Evolutionary conservation across 352 stramenopile genomes (phyloP).

Genomic region (Pythium angustatum): DNA sequence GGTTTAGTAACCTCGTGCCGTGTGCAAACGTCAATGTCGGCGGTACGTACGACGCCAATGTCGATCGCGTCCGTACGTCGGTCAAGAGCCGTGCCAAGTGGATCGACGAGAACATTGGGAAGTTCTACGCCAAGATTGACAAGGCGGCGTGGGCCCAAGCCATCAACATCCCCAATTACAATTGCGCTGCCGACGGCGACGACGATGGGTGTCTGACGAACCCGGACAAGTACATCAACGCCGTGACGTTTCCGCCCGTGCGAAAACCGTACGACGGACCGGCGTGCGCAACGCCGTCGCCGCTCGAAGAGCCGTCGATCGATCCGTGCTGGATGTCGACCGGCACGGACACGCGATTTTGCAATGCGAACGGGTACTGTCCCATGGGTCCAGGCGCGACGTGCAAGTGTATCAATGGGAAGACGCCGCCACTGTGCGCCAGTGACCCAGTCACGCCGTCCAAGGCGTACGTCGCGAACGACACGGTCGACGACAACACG

Average conservation of each 20-base stretch:
- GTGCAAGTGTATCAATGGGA: slow-evolving; percentile 50
- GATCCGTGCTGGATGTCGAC: slow-evolving; percentile 81
- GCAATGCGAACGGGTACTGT: slow-evolving; percentile 69
- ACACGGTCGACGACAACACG: neutral
- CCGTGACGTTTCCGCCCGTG: slow-evolving; percentile 51
- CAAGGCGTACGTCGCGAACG: neutral
- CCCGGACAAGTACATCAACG: slow-evolving; percentile 64
- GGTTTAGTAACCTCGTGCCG: slow-evolving; percentile 46
- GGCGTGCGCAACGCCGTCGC: slow-evolving; percentile 26
- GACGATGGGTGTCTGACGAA: slow-evolving; percentile 60
- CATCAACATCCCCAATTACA: slow-evolving; percentile 58
- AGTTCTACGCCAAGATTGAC: slow-evolving; percentile 63
- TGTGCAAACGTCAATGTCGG: slow-evolving; percentile 55
- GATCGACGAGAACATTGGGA: slow-evolving; percentile 70
- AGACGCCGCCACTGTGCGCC: slow-evolving; percentile 19
- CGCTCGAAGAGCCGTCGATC: slow-evolving; percentile 43
- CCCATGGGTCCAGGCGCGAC: slow-evolving; percentile 57
- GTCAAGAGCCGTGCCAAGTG: slow-evolving; percentile 55
- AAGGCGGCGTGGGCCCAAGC: slow-evolving; percentile 50
- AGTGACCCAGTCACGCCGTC: neutral
- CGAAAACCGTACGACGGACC: slow-evolving; percentile 49
- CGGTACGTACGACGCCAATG: slow-evolving; percentile 45
- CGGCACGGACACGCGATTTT: slow-evolving; percentile 67
- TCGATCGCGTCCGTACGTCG: slow-evolving; percentile 44
- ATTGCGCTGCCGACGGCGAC: slow-evolving; percentile 61